A percentile compares a stretch with the other conserved stretches of the same genome.
Conservation (phyloP, 306 rosid genomes). For the Cicer bijugum region DNA sequence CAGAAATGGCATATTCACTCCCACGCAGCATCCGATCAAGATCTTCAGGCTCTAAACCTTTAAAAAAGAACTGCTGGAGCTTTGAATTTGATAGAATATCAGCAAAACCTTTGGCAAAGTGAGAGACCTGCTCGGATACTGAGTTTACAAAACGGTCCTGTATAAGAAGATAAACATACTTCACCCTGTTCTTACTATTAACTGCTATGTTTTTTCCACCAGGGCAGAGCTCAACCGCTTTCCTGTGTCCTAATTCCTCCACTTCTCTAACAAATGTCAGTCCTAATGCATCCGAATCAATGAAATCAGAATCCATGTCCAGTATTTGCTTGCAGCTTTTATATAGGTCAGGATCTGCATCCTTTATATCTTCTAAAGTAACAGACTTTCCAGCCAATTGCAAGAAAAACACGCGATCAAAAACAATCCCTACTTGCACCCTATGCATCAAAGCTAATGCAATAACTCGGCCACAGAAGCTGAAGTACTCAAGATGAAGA, state of each 20-base stretch:
- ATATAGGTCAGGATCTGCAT: conserved; percentile 80
- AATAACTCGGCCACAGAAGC: conserved; percentile 83
- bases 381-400: conserved; percentile 80
- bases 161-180: conserved; percentile 75
- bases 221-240: conserved; percentile 68
- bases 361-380: conserved; percentile 74
- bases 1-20: conserved; percentile 66
- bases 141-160: conserved; percentile 77
- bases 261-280: conserved; percentile 89
- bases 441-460: conserved; percentile 93
- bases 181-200: conserved; percentile 69
- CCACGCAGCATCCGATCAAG: conserved; percentile 93
- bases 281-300: conserved; percentile 90
- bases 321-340: conserved; percentile 81
- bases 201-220: conserved; percentile 74
- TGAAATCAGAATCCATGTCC: conserved; percentile 74
- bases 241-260: conserved; percentile 81
- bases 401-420: conserved; percentile 83
- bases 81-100: conserved; percentile 68
- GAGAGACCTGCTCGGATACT: conserved; percentile 74
- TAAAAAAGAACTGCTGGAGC: conserved; percentile 59
- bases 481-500: conserved; percentile 85
- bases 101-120: conserved; percentile 77
- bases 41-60: conserved; percentile 79
- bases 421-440: conserved; percentile 90